Conservation (phyloP, 2,329 filamentous ascomycete species). For the Fusarium papillatum region DNA sequence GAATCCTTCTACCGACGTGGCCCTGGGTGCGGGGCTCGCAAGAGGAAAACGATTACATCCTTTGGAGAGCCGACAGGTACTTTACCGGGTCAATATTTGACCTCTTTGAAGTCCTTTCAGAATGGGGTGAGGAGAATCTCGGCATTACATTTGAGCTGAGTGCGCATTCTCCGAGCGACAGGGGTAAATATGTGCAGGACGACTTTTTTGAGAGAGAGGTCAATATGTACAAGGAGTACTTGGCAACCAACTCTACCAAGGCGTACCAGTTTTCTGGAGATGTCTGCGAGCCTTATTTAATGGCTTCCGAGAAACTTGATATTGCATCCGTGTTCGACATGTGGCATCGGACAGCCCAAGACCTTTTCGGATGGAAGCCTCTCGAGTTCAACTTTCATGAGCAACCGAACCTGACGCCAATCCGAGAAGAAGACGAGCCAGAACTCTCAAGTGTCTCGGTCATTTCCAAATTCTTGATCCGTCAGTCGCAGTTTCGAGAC, state of each 20-base stretch:
- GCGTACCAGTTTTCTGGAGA: not conserved
- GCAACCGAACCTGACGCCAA: fast-evolving
- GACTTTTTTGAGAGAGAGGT: not conserved
- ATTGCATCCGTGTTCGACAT: not conserved
- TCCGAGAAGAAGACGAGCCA: not conserved
- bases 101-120: slow-evolving; percentile 10
- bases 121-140: not conserved
- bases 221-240: not conserved
- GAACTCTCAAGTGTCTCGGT: not conserved
- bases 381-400: not conserved
- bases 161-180: slow-evolving; percentile 1
- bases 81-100: slow-evolving; percentile 1
- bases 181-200: not conserved
- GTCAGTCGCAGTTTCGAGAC: slow-evolving; percentile 9
- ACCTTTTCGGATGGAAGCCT: slow-evolving; percentile 18
- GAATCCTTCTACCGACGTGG: not conserved
- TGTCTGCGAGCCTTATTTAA: not conserved
- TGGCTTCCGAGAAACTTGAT: not conserved
- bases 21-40: not conserved
- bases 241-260: not conserved
- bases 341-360: not conserved
- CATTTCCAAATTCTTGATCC: slow-evolving; percentile 15
- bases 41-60: not conserved
- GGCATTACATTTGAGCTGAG: slow-evolving; percentile 18
- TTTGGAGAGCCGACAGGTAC: slow-evolving; percentile 1